A percentile compares a stretch with the other conserved stretches of the same genome.
Evolutionary conservation across 345 rosid species (phyloP).

Genomic region (Garcia nutans): DNA sequence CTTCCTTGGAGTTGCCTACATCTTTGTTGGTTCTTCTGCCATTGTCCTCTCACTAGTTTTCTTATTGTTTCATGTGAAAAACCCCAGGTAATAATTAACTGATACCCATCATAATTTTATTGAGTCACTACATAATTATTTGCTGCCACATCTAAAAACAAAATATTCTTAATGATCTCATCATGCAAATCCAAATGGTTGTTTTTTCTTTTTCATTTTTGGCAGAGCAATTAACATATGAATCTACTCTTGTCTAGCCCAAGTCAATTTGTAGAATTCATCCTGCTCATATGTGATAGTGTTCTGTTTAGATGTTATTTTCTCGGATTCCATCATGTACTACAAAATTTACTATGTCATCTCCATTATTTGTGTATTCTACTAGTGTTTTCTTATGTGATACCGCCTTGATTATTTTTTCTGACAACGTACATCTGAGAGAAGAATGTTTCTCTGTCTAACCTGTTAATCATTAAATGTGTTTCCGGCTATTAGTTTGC

Average conservation of each 20-base stretch:
- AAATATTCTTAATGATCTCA: neutral
- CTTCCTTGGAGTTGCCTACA: slow-evolving; percentile 67
- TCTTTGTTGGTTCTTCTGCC: slow-evolving; percentile 64
- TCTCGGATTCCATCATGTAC: neutral
- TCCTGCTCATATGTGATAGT: neutral
- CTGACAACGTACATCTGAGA: neutral
- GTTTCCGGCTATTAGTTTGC: neutral
- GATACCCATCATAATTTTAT: neutral
- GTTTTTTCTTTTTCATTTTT: neutral
- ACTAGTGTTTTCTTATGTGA: neutral
- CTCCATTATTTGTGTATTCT: neutral
- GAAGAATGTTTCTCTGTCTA: neutral
- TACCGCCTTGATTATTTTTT: too few relatives aligned
- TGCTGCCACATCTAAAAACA: neutral
- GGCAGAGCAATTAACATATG: neutral
- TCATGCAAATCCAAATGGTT: neutral
- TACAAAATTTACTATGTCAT: neutral
- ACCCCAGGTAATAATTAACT: slow-evolving; percentile 43
- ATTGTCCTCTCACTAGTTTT: slow-evolving; percentile 56
- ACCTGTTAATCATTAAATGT: neutral
- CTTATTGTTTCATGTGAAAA: slow-evolving; percentile 62
- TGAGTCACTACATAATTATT: slow-evolving; percentile 15
- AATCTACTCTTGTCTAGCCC: neutral
- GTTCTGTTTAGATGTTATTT: neutral
- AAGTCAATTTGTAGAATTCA: neutral